Evolutionary conservation across 208 protist genomes (phyloP), one percentile per base, ranked within the genome.

Genomic region (Leishmania tarentolae): DNA sequence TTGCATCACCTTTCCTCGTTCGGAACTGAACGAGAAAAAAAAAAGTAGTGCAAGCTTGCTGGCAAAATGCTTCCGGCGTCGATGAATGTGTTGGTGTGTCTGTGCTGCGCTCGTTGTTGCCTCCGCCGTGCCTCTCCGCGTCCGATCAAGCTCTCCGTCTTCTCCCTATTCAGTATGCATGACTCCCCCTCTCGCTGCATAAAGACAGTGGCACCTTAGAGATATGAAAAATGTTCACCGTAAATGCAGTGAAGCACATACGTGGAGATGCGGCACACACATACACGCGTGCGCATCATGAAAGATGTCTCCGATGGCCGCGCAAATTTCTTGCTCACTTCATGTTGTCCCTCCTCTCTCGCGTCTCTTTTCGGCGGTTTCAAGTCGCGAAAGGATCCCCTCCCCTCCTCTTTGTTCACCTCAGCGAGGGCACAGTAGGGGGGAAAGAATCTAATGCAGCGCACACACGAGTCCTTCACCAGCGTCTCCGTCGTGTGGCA

Each of bases 281-380:
- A n/a, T 53, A 46, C 69, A 73, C 69, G 11, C 69, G 24, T 50
- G 28, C 44, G 21, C 44, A 7, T 11, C 44, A 52, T 24, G 3
- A 5, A 9, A 0, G 69, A 73, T 73, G 40, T 17, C 28, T 7
- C 4, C 40, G 5, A 52, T 19, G 11, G 5, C 42, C 69, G 21
- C 19, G 69, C 40, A 52, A 17, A 5, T 44, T 28, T 44, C 28
- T 35, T 31, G 19, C 7, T 52, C 24, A 50, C 69, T 50, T 73
- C 28, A 8, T 17, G 69, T 37, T 73, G 69, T 40, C 31, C 21
- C n/a, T 37, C 61, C 57, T 40, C 9, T 21, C 61, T 35, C n/a
- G 79, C 37, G 72, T 75, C 56, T 81, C 40, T 63, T 79, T 80
- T 74, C 50, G 72, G 11, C 68, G 28, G 66, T 65, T 82, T 69